These are phyloP conservation scores for Fragaria nilgerrensis DNA, from an alignment of 306 rosid species.

Conservation along the genomic window DNA sequence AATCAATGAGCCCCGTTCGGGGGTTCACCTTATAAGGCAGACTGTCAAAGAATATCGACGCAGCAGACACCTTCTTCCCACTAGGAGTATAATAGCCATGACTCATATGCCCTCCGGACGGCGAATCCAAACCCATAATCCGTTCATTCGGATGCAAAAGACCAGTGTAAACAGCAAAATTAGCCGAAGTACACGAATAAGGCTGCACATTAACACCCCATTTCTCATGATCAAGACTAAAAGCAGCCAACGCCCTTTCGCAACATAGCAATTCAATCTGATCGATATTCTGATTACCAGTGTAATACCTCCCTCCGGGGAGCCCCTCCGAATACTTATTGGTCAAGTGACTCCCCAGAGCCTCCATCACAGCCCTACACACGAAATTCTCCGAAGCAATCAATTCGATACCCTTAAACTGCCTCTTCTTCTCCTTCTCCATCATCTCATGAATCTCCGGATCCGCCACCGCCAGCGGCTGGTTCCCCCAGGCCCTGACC, in stretches of 20 bases:
- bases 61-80: constrained; percentile 73
- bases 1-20: constrained; percentile 61
- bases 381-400: constrained; percentile 87
- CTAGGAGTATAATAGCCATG: constrained; percentile 74
- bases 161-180: constrained; percentile 77
- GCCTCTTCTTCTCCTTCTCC: constrained; percentile 73
- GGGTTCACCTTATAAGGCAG: constrained; percentile 78
- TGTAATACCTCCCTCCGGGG: constrained; percentile 73
- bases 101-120: constrained; percentile 88
- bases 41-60: constrained; percentile 75
- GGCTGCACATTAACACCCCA: constrained; percentile 98
- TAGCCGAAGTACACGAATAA: constrained; percentile 80
- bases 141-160: constrained; percentile 73
- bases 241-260: constrained; percentile 68
- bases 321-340: constrained; percentile 86
- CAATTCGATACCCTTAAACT: constrained; percentile 67
- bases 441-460: constrained; percentile 66
- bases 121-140: constrained; percentile 83
- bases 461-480: constrained; percentile 57
- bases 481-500: constrained; percentile 67
- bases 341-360: constrained; percentile 79
- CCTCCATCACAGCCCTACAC: constrained; percentile 88
- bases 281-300: constrained; percentile 70
- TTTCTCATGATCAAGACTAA: constrained; percentile 54
- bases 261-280: constrained; percentile 77